Percentiles rank a stretch among this genome's conserved stretches.
These are phyloP conservation scores for Dichotomocladium elegans DNA, from an alignment of 371 early-diverging fungal species.

Conservation along the genomic window DNA sequence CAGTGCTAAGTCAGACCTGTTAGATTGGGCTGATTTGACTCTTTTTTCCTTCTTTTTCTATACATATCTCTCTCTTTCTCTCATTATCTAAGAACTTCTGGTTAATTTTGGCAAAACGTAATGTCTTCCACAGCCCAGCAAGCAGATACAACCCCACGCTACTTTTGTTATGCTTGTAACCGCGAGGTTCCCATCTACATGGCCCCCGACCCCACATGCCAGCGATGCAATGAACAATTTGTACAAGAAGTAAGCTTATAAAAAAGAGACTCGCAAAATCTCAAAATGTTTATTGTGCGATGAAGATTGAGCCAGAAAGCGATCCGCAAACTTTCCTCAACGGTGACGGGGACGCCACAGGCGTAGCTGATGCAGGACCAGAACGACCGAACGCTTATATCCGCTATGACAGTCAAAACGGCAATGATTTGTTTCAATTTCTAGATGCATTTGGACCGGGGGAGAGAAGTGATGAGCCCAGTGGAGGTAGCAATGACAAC, in stretches of 20 bases:
- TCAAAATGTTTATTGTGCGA: no score
- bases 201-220: constrained; percentile 62
- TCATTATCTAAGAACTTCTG: no score
- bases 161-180: constrained; percentile 44
- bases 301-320: constrained; percentile 17
- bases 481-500: background rate
- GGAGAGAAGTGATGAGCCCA: background rate
- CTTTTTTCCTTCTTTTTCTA: no score
- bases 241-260: constrained; percentile 55
- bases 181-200: constrained; percentile 39
- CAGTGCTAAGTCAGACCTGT: no score
- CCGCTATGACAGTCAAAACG: background rate
- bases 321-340: constrained; percentile 9
- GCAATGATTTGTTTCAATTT: background rate
- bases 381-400: background rate
- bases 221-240: constrained; percentile 60
- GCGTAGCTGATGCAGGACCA: constrained; percentile 5
- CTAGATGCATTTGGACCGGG: background rate
- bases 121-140: constrained; percentile 10
- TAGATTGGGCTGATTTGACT: no score
- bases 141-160: constrained; percentile 19
- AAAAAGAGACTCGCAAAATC: no score
- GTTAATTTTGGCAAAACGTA: no score
- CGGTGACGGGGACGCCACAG: background rate
- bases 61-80: no score